A percentile compares a stretch with the other conserved stretches of the same genome.
Evolutionary conservation across 192 early-diverging fungal species (phyloP).

Genomic region (Coemansia sp.): DNA sequence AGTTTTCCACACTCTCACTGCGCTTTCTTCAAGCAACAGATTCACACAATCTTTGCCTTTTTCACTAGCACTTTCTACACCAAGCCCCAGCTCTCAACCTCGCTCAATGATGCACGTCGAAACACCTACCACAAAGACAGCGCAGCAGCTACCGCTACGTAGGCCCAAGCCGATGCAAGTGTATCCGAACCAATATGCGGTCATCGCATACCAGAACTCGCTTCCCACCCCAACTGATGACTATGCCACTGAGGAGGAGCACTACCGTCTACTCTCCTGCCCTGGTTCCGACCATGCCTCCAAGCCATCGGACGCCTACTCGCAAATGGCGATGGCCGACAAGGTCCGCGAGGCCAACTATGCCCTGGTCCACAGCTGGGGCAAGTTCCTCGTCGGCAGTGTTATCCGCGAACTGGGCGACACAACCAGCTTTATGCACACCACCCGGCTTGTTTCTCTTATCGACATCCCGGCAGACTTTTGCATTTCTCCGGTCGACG

Average conservation of each 20-base stretch:
- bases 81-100: conserved; percentile 5
- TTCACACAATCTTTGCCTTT: neutral
- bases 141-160: conserved; percentile 3
- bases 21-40: neutral
- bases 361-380: conserved; percentile 47
- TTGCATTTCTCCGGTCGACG: conserved; percentile 47
- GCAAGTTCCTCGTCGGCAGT: conserved; percentile 28
- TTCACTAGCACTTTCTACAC: conserved; percentile 9
- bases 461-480: conserved; percentile 43
- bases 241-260: conserved; percentile 6
- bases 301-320: conserved; percentile 18
- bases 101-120: neutral
- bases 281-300: conserved; percentile 14
- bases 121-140: neutral
- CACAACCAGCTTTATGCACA: neutral
- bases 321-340: conserved; percentile 27
- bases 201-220: neutral
- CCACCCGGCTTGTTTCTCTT: conserved; percentile 19
- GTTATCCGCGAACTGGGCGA: conserved; percentile 30
- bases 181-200: neutral
- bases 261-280: conserved; percentile 5
- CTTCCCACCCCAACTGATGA: conserved; percentile 17
- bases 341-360: conserved; percentile 40
- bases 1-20: neutral
- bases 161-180: neutral